phyloP scores from a whole-genome alignment of 306 rosid species.

The Sechiopsis laciniata region DNA sequence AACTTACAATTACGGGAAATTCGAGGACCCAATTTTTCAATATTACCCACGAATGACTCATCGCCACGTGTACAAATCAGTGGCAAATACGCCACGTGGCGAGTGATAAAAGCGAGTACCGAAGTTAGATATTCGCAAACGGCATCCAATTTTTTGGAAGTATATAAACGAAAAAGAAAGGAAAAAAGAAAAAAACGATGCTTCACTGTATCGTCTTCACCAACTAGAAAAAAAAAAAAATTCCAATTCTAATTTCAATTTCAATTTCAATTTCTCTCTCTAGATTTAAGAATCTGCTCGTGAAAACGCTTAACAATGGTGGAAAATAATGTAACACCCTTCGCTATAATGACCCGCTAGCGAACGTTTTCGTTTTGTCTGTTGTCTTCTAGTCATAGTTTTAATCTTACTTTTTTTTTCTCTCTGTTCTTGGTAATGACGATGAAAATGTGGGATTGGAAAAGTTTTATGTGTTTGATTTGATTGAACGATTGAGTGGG shows the following conservation, averaged over 20 bases:
- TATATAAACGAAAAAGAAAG: slow-evolving; percentile 7
- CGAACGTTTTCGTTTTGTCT: slow-evolving; percentile 43
- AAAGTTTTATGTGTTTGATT: background rate
- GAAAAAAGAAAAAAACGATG: background rate
- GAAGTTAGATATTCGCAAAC: background rate
- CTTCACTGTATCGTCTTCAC: slow-evolving; percentile 18
- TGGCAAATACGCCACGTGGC: background rate
- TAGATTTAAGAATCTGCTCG: slow-evolving; percentile 5
- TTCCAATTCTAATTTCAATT: background rate
- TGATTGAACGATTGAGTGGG: slow-evolving; percentile 15
- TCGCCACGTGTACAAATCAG: background rate
- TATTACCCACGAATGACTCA: background rate
- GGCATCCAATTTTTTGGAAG: background rate
- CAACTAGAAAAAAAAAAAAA: background rate
- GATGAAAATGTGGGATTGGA: slow-evolving; percentile 24
- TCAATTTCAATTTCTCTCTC: slow-evolving; percentile 25
- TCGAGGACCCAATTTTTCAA: background rate
- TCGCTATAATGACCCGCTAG: slow-evolving; percentile 65
- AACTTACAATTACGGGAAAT: background rate
- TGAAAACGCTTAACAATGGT: slow-evolving; percentile 38
- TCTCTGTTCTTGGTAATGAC: slow-evolving; percentile 52
- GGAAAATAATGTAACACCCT: slow-evolving; percentile 48
- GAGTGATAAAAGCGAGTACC: background rate
- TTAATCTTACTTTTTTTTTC: slow-evolving; percentile 11
- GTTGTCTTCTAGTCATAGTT: no score